Evolutionary conservation across 1,284 basidiomycete species (phyloP).

Genomic region (Meira miltonrushii): DNA sequence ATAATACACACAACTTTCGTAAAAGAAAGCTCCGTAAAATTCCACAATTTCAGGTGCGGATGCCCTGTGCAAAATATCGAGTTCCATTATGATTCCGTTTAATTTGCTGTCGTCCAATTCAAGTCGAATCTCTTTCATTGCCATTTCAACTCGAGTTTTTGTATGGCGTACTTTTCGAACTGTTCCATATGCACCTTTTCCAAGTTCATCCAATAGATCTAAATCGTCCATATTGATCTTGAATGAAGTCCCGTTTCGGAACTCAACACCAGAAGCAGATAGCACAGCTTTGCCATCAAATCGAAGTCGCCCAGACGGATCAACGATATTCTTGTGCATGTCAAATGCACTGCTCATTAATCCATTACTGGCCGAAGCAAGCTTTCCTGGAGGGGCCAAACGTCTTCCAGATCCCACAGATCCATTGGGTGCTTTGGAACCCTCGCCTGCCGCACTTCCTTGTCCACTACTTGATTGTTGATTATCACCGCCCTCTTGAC

Average conservation of each 20-base stretch:
- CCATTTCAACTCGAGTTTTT: constrained; percentile 92
- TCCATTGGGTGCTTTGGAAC: constrained; percentile 36
- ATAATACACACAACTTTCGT: constrained; percentile 96
- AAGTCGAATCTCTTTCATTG: constrained; percentile 99
- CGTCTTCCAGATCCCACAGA: constrained; percentile 42
- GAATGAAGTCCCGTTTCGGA: constrained; percentile 85
- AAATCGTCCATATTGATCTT: constrained; percentile 95
- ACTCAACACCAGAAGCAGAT: constrained; percentile 88
- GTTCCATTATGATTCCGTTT: constrained; percentile 95
- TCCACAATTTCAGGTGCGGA: constrained; percentile 88
- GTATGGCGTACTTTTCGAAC: constrained; percentile 92
- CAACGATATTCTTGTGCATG: constrained; percentile 90
- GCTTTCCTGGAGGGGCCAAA: constrained; percentile 55
- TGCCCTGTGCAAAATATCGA: constrained; percentile 92
- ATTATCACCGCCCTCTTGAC: constrained; percentile 3
- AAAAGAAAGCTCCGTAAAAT: constrained; percentile 98
- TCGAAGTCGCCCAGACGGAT: constrained; percentile 87
- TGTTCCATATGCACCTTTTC: constrained; percentile 93
- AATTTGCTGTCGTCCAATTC: constrained; percentile 91
- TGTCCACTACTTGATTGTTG: constrained; percentile 12
- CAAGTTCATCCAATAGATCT: constrained; percentile 77
- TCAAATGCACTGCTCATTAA: constrained; percentile 71
- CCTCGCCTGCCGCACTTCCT: constrained; percentile 24
- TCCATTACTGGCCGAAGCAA: constrained; percentile 54
- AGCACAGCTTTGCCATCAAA: constrained; percentile 89